Evolutionary conservation across 2,329 filamentous ascomycete genomes (phyloP).

Genomic region (Monilinia fructigena): DNA sequence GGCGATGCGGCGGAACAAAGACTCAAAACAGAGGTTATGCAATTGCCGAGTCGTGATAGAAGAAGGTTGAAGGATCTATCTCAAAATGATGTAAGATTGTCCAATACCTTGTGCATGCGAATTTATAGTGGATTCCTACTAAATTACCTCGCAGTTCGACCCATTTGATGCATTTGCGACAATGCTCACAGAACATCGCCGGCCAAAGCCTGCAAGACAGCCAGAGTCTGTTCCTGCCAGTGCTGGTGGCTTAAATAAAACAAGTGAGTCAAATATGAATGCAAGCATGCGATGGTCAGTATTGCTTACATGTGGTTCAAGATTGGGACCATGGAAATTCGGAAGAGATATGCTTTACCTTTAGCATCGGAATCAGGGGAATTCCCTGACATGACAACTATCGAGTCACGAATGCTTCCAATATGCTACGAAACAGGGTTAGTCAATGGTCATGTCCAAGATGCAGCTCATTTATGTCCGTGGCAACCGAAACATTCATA

Average conservation of each 20-base stretch:
- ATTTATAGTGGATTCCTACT: neutral
- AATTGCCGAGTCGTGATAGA: slow-evolving; percentile 64
- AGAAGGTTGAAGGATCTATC: slow-evolving; percentile 64
- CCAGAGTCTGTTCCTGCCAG: slow-evolving; percentile 65
- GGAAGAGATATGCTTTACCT: slow-evolving; percentile 63
- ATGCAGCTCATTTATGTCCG: slow-evolving; percentile 62
- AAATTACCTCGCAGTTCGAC: slow-evolving; percentile 35
- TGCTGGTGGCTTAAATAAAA: slow-evolving; percentile 72
- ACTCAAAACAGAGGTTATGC: slow-evolving; percentile 69
- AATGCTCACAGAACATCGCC: slow-evolving; percentile 40
- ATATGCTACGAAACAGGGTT: slow-evolving; percentile 67
- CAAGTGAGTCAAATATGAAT: slow-evolving; percentile 58
- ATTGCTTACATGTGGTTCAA: slow-evolving; percentile 37
- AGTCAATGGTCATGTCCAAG: slow-evolving; percentile 55
- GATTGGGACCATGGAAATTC: slow-evolving; percentile 66
- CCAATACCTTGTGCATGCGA: neutral
- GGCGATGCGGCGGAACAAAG: slow-evolving; percentile 65
- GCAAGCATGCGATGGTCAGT: slow-evolving; percentile 34
- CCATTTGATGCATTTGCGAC: slow-evolving; percentile 37
- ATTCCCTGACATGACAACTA: slow-evolving; percentile 63
- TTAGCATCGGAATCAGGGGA: slow-evolving; percentile 67
- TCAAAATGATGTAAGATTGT: slow-evolving; percentile 56
- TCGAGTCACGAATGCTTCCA: slow-evolving; percentile 64
- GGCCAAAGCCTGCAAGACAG: slow-evolving; percentile 44
- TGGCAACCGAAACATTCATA: slow-evolving; percentile 65